Evolutionary conservation across 164 flowering plant species (phyloP).

Genomic region (Tinospora cordifolia): DNA sequence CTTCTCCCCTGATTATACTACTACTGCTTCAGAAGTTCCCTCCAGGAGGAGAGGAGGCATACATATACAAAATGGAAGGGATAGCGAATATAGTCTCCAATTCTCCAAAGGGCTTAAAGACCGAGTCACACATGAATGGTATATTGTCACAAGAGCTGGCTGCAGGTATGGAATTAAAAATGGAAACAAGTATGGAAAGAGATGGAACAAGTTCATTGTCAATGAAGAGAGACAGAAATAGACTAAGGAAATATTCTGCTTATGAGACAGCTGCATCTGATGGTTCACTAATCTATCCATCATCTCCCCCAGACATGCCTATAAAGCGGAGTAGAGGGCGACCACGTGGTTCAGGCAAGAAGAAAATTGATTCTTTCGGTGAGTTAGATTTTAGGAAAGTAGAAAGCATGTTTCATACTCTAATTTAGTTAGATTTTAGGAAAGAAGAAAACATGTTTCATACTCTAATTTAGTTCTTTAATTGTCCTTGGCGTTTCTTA

Average conservation of each 20-base stretch:
- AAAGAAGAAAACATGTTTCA: background rate
- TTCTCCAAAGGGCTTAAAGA: background rate
- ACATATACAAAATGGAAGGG: background rate
- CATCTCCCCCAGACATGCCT: background rate
- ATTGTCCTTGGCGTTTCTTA: no score
- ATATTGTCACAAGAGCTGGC: background rate
- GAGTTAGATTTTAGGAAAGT: background rate
- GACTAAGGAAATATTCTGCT: background rate
- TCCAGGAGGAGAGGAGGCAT: background rate
- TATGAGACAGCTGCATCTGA: background rate
- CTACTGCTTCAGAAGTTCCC: background rate
- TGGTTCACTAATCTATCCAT: background rate
- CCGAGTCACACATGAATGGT: background rate
- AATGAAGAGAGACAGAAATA: background rate
- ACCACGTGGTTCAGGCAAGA: background rate
- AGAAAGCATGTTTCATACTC: background rate
- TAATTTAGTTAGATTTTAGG: background rate
- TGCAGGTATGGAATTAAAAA: background rate
- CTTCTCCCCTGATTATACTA: background rate
- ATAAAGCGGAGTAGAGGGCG: background rate
- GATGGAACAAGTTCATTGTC: background rate
- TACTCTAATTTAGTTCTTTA: no score
- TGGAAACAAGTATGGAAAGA: background rate
- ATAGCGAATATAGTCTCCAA: background rate
- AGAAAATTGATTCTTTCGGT: background rate